A percentile compares a stretch with the other conserved stretches of the same genome.
These are phyloP conservation scores for Paecilomyces formosus DNA, from an alignment of 2,329 filamentous ascomycete genomes.

Conservation along the genomic window DNA sequence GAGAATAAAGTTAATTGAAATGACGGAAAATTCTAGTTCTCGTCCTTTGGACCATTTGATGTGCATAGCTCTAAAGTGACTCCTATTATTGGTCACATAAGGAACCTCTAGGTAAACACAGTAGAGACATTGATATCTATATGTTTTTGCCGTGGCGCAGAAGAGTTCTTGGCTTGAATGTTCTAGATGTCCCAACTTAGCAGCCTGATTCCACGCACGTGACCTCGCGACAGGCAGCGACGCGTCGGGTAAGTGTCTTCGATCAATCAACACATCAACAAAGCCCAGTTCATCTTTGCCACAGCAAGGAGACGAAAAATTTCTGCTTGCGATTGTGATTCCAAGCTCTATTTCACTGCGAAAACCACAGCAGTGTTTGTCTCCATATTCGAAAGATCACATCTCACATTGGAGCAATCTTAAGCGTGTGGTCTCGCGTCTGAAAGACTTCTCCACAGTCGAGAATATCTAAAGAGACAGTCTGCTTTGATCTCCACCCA, in stretches of 20 bases:
- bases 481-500: not conserved
- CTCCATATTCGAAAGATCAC: not conserved
- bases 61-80: not conserved
- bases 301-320: constrained; percentile 11
- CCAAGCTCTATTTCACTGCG: not conserved
- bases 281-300: constrained; percentile 9
- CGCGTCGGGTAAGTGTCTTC: constrained; percentile 18
- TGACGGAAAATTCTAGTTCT: not conserved
- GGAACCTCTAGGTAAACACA: not conserved
- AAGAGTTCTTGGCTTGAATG: not conserved
- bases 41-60: not conserved
- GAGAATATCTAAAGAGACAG: not conserved
- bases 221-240: constrained; percentile 27
- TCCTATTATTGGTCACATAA: not conserved
- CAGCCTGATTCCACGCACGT: constrained; percentile 17
- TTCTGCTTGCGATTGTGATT: not conserved
- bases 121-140: not conserved
- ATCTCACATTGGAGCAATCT: constrained; percentile 1
- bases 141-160: not conserved
- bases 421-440: constrained; percentile 10
- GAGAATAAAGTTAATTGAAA: not conserved
- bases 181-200: not conserved
- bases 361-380: not conserved
- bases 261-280: constrained; percentile 6
- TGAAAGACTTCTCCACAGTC: not conserved